These are phyloP conservation scores for Colletotrichum cordylinicola DNA, from an alignment of 2,329 filamentous ascomycete genomes.

Conservation along the genomic window DNA sequence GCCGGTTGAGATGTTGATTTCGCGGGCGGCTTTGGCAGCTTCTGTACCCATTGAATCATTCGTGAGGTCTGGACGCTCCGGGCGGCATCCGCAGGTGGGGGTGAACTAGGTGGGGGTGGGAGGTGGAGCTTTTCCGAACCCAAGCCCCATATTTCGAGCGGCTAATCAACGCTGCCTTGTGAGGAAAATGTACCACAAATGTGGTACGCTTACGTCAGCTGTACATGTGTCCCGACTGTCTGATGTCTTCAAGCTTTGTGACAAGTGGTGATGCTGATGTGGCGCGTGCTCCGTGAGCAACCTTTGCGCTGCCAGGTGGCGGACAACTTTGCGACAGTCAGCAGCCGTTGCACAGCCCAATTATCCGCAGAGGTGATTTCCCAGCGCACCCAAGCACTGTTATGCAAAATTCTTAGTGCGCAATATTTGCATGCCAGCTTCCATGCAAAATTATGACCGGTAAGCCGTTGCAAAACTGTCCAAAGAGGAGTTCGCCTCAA, in stretches of 20 bases:
- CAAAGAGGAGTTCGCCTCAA: not conserved
- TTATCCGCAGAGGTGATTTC: not conserved
- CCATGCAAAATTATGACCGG: not conserved
- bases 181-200: not conserved
- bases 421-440: not conserved
- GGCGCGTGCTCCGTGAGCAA: not conserved
- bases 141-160: not conserved
- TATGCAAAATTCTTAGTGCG: not conserved
- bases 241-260: not conserved
- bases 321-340: not conserved
- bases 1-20: not conserved
- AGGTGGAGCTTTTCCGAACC: not conserved
- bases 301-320: not conserved
- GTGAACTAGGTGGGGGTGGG: not conserved
- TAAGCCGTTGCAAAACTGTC: not conserved
- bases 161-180: not conserved
- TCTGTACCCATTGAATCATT: not conserved
- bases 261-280: too few species aligned
- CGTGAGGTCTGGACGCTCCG: not conserved
- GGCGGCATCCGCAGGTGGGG: not conserved
- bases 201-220: not conserved
- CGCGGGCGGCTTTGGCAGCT: not conserved
- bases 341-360: not conserved
- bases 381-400: not conserved
- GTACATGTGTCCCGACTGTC: not conserved